phyloP scores from a whole-genome alignment of 495 filamentous ascomycete genomes.

The Beverwykella pulmonaria region DNA sequence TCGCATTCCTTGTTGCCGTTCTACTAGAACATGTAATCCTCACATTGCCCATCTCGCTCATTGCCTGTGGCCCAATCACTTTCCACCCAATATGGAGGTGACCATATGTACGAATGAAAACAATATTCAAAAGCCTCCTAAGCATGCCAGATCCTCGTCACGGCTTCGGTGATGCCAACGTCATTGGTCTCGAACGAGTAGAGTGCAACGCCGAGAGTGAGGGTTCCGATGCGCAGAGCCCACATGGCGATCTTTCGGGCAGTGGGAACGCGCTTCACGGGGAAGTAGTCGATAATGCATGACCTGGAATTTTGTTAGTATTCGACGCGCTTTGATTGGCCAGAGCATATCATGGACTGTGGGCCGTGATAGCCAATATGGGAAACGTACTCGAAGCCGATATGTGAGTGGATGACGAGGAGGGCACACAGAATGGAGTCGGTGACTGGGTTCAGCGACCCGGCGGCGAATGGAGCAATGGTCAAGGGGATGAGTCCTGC shows the following conservation, averaged over 20 bases:
- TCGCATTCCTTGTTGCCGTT: background rate
- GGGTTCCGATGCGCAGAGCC: constrained; percentile 75
- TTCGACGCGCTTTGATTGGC: background rate
- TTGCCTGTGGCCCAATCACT: background rate
- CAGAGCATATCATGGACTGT: too few species aligned
- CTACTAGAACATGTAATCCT: constrained; percentile 21
- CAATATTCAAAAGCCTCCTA: constrained; percentile 14
- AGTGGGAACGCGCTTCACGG: constrained; percentile 67
- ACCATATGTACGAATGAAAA: background rate
- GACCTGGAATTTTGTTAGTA: constrained; percentile 51
- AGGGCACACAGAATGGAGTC: constrained; percentile 84
- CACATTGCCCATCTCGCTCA: background rate
- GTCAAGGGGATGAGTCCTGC: constrained; percentile 81
- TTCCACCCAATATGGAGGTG: background rate
- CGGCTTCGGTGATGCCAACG: constrained; percentile 85
- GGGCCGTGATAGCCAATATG: too few species aligned
- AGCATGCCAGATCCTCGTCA: constrained; percentile 85
- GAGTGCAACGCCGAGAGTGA: constrained; percentile 80
- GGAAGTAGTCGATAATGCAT: constrained; percentile 89
- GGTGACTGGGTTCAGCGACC: constrained; percentile 83
- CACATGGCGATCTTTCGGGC: constrained; percentile 66
- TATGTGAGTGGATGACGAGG: constrained; percentile 87
- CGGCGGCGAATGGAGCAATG: constrained; percentile 87
- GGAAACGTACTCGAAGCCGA: constrained; percentile 78
- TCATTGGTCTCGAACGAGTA: constrained; percentile 99